Conservation (phyloP, 2,329 filamentous ascomycete species). For the Lasiodiplodia sp. region DNA sequence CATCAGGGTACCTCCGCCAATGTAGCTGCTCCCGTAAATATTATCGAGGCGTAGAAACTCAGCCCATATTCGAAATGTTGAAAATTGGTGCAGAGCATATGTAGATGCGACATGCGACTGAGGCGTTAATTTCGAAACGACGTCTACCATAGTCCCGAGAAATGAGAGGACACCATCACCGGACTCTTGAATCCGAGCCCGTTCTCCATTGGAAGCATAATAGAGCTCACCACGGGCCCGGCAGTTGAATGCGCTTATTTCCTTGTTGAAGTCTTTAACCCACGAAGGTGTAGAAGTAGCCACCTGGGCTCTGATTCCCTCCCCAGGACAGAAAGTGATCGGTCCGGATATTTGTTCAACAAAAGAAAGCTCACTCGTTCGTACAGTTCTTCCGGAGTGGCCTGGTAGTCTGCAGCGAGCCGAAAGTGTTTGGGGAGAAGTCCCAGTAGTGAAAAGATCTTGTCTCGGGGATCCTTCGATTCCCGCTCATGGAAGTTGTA, state of each 20-base stretch:
- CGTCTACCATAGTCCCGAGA: not conserved
- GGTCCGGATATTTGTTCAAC: not conserved
- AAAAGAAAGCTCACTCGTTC: not conserved
- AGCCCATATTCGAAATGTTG: not conserved
- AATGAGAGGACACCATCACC: not conserved
- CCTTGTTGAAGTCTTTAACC: not conserved
- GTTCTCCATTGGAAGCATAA: not conserved
- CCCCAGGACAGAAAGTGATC: not conserved
- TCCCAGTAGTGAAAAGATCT: not conserved
- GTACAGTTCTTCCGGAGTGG: not conserved
- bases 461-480: slow-evolving; percentile 1
- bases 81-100: not conserved
- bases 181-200: not conserved
- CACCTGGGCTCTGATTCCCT: not conserved
- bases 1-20: not conserved
- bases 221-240: not conserved
- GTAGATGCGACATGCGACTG: not conserved
- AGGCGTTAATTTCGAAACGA: not conserved
- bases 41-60: not conserved
- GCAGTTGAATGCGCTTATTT: not conserved
- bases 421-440: not conserved
- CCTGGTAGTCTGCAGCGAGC: not conserved
- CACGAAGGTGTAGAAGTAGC: not conserved
- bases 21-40: not conserved
- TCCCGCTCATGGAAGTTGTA: not conserved